phyloP scores from a whole-genome alignment of 116 monocot species.

The Cymodocea nodosa region DNA sequence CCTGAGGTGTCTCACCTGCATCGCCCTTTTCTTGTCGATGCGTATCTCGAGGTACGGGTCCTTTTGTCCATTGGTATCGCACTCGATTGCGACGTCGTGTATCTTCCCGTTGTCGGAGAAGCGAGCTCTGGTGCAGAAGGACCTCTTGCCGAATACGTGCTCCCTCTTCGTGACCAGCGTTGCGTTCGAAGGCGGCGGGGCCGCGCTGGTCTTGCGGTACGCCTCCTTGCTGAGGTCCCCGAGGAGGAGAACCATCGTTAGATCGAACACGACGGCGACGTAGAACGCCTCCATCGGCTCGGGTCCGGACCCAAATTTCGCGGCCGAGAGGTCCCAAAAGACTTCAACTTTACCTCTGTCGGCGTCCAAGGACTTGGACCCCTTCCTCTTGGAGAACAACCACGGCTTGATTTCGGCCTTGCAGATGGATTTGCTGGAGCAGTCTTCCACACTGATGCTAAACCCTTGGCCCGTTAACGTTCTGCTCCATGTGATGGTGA shows the following conservation, averaged over 20 bases:
- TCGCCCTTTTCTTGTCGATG: conserved; percentile 30
- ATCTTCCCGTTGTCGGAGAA: conserved; percentile 31
- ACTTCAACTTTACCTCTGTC: conserved; percentile 18
- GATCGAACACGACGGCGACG: conserved; percentile 26
- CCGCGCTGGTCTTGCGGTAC: conserved; percentile 11
- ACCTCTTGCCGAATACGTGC: conserved; percentile 28
- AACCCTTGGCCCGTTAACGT: conserved; percentile 58
- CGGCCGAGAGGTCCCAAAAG: conserved; percentile 41
- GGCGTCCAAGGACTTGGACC: conserved; percentile 37
- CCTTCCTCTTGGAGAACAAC: conserved; percentile 63
- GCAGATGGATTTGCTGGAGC: conserved; percentile 27
- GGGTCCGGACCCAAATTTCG: conserved; percentile 22
- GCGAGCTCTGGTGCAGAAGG: conserved; percentile 25
- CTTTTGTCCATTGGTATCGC: conserved; percentile 13
- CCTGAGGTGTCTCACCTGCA: conserved; percentile 23
- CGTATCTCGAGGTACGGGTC: conserved; percentile 27
- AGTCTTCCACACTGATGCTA: conserved; percentile 41
- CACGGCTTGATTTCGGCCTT: conserved; percentile 68
- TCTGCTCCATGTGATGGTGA: conserved; percentile 55
- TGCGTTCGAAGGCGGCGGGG: conserved; percentile 10
- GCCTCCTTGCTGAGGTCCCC: conserved; percentile 41
- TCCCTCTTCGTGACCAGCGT: conserved; percentile 25
- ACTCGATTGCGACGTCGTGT: conserved; percentile 34
- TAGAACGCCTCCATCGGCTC: conserved; percentile 29
- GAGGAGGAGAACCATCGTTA: conserved; percentile 29